Percentiles rank a stretch among this genome's conserved stretches.
Evolutionary conservation across 805 yeast genomes (phyloP).

Genomic region (Wickerhamiella australiensis): DNA sequence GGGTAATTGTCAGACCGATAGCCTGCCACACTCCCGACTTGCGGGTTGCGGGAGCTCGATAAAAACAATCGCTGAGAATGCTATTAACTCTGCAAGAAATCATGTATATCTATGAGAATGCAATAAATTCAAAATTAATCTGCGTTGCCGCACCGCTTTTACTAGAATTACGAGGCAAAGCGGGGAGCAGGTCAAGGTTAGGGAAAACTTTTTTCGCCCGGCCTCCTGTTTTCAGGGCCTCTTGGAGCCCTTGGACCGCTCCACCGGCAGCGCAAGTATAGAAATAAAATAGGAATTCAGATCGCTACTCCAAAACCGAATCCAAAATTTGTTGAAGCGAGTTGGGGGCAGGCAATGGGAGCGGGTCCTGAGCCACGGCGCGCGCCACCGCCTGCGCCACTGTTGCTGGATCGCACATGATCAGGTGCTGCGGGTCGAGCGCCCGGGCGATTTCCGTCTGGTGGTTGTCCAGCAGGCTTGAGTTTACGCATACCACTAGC

Average conservation of each 20-base stretch:
- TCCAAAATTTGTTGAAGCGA: constrained; percentile 11
- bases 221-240: too few relatives aligned
- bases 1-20: constrained; percentile 6
- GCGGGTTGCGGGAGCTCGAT: neutral
- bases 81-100: neutral
- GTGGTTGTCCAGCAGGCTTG: constrained; percentile 72
- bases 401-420: constrained; percentile 11
- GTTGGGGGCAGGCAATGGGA: constrained; percentile 6
- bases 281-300: neutral
- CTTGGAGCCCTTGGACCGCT: too few relatives aligned
- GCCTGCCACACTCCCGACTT: constrained; percentile 12
- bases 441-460: constrained; percentile 65
- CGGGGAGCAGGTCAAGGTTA: neutral
- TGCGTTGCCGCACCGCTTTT: neutral
- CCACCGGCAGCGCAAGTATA: too few relatives aligned
- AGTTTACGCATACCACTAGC: constrained; percentile 60
- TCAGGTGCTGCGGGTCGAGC: constrained; percentile 24
- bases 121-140: neutral
- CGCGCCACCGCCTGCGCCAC: constrained; percentile 9
- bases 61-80: neutral
- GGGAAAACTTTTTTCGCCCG: neutral
- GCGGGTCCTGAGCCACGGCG: neutral
- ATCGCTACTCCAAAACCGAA: too few relatives aligned
- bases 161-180: neutral
- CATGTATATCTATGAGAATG: neutral